Evolutionary conservation across 2,329 filamentous ascomycete genomes (phyloP).

Genomic region (Diaporthe batatas): DNA sequence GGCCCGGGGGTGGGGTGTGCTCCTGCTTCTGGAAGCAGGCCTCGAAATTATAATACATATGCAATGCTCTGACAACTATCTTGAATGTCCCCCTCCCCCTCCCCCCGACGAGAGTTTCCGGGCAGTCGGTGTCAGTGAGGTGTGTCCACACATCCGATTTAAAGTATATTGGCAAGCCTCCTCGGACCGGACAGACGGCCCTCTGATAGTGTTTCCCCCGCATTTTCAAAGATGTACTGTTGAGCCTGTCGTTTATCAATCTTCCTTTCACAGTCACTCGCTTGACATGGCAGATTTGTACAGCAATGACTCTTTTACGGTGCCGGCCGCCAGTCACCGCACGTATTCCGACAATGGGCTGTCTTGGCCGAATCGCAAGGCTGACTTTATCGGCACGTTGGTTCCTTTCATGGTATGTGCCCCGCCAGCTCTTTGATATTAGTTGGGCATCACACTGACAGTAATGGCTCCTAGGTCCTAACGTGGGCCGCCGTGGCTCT

Average conservation of each 20-base stretch:
- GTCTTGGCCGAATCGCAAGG: conserved; percentile 37
- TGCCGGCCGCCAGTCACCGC: neutral
- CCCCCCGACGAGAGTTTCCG: neutral
- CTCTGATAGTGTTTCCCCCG: neutral
- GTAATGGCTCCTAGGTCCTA: neutral
- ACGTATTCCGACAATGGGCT: conserved; percentile 24
- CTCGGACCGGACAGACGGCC: neutral
- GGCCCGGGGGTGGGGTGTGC: no score
- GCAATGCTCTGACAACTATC: neutral
- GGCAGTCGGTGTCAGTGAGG: neutral
- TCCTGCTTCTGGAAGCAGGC: neutral
- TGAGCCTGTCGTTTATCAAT: neutral
- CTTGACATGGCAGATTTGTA: neutral
- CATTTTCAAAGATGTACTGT: neutral
- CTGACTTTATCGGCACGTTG: conserved; percentile 41
- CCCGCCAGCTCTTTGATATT: no score
- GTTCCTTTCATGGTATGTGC: conserved; percentile 40
- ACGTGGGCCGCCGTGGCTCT: conserved; percentile 40
- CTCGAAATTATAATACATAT: neutral
- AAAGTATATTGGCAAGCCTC: neutral
- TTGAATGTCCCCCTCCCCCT: no score
- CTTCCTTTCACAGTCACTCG: neutral
- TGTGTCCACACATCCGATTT: neutral
- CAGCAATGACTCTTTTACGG: neutral
- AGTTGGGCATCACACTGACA: neutral